A percentile compares a stretch with the other conserved stretches of the same genome.
These are phyloP conservation scores for Septoria linicola DNA, from an alignment of 2,329 filamentous ascomycete genomes.

Conservation along the genomic window DNA sequence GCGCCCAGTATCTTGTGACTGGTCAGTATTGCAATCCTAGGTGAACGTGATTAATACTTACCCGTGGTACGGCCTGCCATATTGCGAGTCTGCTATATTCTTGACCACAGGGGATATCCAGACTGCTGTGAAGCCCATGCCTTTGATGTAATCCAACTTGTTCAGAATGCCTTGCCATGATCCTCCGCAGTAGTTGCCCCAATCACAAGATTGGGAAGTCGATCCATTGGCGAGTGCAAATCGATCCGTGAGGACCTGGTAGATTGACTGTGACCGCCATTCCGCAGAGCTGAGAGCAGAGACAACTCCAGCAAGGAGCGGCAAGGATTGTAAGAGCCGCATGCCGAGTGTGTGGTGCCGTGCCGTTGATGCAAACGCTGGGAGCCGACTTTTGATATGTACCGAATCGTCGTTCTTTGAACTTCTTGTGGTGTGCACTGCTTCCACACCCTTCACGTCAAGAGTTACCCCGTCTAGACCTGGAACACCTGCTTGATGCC, in stretches of 20 bases:
- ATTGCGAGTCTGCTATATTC: constrained; percentile 40
- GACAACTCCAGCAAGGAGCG: constrained; percentile 17
- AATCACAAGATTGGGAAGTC: constrained; percentile 46
- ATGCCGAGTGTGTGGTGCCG: neutral
- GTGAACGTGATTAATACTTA: neutral
- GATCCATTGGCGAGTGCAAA: constrained; percentile 52
- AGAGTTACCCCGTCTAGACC: constrained; percentile 14
- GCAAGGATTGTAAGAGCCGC: constrained; percentile 4
- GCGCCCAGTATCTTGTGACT: constrained; percentile 20
- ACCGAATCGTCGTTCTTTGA: constrained; percentile 10
- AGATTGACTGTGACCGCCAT: constrained; percentile 54
- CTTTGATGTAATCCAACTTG: constrained; percentile 51
- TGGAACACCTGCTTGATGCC: constrained; percentile 1
- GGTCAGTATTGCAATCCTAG: too few relatives aligned
- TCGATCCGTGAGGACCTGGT: constrained; percentile 59
- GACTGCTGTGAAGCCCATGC: constrained; percentile 49
- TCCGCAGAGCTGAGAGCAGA: constrained; percentile 21
- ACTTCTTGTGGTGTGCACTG: neutral
- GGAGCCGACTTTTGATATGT: constrained; percentile 9
- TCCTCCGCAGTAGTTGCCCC: constrained; percentile 48
- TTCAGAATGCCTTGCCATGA: constrained; percentile 48
- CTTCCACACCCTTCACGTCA: constrained; percentile 7
- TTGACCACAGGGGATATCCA: constrained; percentile 45
- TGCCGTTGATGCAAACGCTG: neutral
- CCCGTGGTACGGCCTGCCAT: constrained; percentile 48